Percentiles rank a stretch among this genome's conserved stretches.
Conservation (phyloP, 1,284 basidiomycete genomes). For the Leucoagaricus sp. region DNA sequence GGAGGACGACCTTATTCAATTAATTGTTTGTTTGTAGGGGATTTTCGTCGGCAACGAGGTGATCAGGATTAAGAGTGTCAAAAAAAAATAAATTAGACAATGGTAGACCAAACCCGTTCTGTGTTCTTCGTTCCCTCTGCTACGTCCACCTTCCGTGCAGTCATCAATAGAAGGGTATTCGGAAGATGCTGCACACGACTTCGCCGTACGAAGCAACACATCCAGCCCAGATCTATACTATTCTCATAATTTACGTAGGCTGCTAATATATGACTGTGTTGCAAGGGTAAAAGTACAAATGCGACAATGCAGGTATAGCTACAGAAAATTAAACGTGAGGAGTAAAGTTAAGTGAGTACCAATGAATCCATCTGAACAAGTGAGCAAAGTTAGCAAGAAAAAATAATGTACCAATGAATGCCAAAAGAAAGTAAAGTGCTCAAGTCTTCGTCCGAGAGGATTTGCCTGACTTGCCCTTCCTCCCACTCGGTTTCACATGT, state of each 20-base stretch:
- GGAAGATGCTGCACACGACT: neutral
- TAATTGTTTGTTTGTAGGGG: slow-evolving; percentile 52
- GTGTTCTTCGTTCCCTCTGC: neutral
- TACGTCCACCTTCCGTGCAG: neutral
- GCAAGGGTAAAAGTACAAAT: slow-evolving; percentile 13
- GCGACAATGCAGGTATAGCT: slow-evolving; percentile 12
- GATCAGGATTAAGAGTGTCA: slow-evolving; percentile 87
- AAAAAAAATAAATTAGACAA: slow-evolving; percentile 85
- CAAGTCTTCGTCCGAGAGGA: slow-evolving; percentile 12
- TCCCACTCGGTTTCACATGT: slow-evolving; percentile 35
- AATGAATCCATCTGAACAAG: neutral
- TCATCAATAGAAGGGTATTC: neutral
- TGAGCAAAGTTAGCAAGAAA: neutral
- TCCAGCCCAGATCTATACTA: slow-evolving; percentile 2
- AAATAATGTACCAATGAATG: neutral
- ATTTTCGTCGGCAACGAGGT: slow-evolving; percentile 91
- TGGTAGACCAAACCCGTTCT: neutral
- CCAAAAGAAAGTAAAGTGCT: neutral
- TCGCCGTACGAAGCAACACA: neutral
- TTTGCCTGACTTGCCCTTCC: slow-evolving; percentile 13
- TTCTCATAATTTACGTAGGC: slow-evolving; percentile 6
- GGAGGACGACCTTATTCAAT: slow-evolving; percentile 5
- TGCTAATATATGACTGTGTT: slow-evolving; percentile 14
- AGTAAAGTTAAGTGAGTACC: slow-evolving; percentile 1
- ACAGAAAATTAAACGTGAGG: slow-evolving; percentile 12